phyloP scores from a whole-genome alignment of 208 protist genomes.

The Acanthamoeba sp. region DNA sequence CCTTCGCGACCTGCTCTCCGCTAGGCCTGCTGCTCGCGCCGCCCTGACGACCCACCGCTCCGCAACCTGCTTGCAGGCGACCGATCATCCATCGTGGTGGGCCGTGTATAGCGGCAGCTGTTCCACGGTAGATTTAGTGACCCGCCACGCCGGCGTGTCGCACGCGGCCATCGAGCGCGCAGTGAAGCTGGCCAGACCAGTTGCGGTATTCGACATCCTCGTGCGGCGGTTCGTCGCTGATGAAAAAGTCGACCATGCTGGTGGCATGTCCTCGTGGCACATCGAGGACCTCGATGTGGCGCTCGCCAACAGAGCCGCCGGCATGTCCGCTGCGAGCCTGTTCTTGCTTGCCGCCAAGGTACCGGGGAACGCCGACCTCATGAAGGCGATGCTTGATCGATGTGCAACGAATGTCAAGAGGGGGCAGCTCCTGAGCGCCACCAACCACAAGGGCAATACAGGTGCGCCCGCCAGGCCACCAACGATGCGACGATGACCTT shows the following conservation, averaged over 20 bases:
- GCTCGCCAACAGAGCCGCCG: not conserved
- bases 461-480: not conserved
- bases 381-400: not conserved
- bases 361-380: not conserved
- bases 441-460: not conserved
- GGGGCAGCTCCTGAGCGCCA: not conserved
- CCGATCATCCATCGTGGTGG: not conserved
- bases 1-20: not conserved
- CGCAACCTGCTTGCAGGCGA: not conserved
- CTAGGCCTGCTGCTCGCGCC: not conserved
- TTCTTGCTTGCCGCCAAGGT: not conserved
- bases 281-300: not conserved
- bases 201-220: not conserved
- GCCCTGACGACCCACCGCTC: not conserved
- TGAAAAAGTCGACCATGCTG: not conserved
- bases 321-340: not conserved
- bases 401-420: not conserved
- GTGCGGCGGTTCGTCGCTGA: not conserved
- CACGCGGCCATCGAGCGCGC: not conserved
- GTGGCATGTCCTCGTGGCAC: not conserved
- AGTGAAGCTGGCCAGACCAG: not conserved
- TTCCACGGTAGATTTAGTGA: not conserved
- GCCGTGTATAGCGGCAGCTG: not conserved
- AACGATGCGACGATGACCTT: not conserved
- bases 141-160: not conserved